phyloP scores from a whole-genome alignment of 2,329 filamentous ascomycete species.

The Alternaria burnsii region DNA sequence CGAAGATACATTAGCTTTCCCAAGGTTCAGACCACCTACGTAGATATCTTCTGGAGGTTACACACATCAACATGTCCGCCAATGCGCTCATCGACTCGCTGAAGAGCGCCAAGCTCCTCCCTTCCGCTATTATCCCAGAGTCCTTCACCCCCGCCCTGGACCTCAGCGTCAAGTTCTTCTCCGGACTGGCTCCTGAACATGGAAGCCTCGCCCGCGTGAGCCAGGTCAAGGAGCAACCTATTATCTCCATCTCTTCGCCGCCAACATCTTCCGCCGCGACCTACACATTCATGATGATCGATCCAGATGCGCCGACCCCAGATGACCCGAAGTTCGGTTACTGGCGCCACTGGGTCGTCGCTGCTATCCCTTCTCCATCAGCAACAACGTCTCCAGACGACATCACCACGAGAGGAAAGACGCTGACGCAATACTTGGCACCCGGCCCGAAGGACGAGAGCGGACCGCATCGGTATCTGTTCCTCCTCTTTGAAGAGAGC shows the following conservation, averaged over 20 bases:
- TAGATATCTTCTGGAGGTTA: not conserved
- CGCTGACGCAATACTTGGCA: conserved; percentile 44
- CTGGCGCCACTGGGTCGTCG: conserved; percentile 64
- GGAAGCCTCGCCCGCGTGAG: conserved; percentile 49
- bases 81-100: conserved; percentile 35
- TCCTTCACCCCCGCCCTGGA: conserved; percentile 55
- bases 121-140: conserved; percentile 52
- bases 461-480: conserved; percentile 47
- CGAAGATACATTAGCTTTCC: not conserved
- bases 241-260: conserved; percentile 42
- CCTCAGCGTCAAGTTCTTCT: conserved; percentile 49
- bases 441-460: conserved; percentile 48
- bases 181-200: conserved; percentile 30
- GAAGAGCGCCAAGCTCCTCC: conserved; percentile 36
- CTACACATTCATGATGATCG: conserved; percentile 61
- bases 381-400: conserved; percentile 1
- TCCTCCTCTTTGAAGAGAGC: conserved; percentile 43
- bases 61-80: conserved; percentile 2
- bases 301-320: conserved; percentile 65
- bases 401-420: conserved; percentile 25
- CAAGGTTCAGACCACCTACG: too few relatives aligned
- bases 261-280: conserved; percentile 20
- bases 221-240: conserved; percentile 32
- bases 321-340: conserved; percentile 64
- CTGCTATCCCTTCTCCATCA: conserved; percentile 19